A percentile compares a stretch with the other conserved stretches of the same genome.
phyloP scores from a whole-genome alignment of 768 basidiomycete species.

The Leccinum olivaceopallidum region DNA sequence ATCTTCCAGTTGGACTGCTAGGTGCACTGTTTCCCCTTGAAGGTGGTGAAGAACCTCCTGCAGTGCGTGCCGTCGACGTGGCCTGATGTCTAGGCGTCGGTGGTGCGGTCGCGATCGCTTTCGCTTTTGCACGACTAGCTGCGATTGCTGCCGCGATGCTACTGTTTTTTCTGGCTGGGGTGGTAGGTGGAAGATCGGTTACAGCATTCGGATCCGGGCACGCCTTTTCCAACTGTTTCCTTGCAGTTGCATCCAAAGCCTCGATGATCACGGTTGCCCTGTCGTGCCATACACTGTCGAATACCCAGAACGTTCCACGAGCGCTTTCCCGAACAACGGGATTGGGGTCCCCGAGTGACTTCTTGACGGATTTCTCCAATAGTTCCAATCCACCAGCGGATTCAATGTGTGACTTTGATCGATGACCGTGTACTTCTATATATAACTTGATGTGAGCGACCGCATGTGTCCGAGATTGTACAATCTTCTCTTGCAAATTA shows the following conservation, averaged over 20 bases:
- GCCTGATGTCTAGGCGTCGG: slow-evolving; percentile 81
- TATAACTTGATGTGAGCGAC: slow-evolving; percentile 74
- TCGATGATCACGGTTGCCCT: slow-evolving; percentile 64
- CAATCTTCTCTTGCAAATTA: slow-evolving; percentile 76
- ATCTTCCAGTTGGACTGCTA: slow-evolving; percentile 42
- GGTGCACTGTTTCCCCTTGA: slow-evolving; percentile 42
- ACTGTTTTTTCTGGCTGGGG: slow-evolving; percentile 37
- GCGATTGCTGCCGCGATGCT: slow-evolving; percentile 87
- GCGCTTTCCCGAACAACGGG: slow-evolving; percentile 74
- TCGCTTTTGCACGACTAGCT: slow-evolving; percentile 86
- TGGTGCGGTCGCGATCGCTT: slow-evolving; percentile 78
- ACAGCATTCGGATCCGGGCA: slow-evolving; percentile 61
- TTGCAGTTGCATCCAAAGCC: slow-evolving; percentile 61
- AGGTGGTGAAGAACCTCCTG: slow-evolving; percentile 43
- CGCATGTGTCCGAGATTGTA: slow-evolving; percentile 67
- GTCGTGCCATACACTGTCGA: slow-evolving; percentile 73
- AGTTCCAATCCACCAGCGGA: slow-evolving; percentile 63
- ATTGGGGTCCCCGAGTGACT: slow-evolving; percentile 75
- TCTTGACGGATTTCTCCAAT: slow-evolving; percentile 73
- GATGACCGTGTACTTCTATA: slow-evolving; percentile 68
- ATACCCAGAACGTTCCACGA: slow-evolving; percentile 78
- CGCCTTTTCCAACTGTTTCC: slow-evolving; percentile 84
- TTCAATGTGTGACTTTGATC: slow-evolving; percentile 68
- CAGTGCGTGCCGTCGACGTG: slow-evolving; percentile 64
- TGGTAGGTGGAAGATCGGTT: slow-evolving; percentile 46